Conservation (phyloP, 1,284 basidiomycete species). For the Pascua guehoae region DNA sequence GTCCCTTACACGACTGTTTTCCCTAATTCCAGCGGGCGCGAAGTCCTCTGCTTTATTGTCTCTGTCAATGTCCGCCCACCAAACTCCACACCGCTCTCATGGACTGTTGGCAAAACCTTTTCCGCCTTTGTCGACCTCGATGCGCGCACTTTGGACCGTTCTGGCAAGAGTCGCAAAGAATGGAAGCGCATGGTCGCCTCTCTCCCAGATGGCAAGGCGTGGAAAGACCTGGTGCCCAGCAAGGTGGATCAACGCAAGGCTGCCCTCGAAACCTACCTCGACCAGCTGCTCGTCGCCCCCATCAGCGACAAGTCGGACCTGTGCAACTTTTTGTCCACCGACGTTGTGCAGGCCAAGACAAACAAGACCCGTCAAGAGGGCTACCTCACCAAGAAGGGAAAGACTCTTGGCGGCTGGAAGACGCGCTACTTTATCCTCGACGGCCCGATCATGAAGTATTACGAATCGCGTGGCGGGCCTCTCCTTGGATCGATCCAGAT, state of each 20-base stretch:
- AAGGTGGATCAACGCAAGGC: slow-evolving; percentile 92
- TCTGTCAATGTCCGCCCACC: slow-evolving; percentile 41
- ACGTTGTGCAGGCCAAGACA: slow-evolving; percentile 74
- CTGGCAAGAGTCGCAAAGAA: slow-evolving; percentile 60
- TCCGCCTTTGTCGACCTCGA: slow-evolving; percentile 85
- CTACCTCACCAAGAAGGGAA: slow-evolving; percentile 92
- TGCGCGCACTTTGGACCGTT: slow-evolving; percentile 56
- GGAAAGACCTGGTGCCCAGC: slow-evolving; percentile 94
- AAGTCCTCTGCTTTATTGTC: slow-evolving; percentile 48
- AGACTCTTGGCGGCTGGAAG: slow-evolving; percentile 86
- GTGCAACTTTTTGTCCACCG: slow-evolving; percentile 86
- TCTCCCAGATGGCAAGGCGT: slow-evolving; percentile 85
- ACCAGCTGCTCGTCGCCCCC: slow-evolving; percentile 75
- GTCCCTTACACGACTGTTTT: slow-evolving; percentile 45
- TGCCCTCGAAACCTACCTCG: slow-evolving; percentile 80
- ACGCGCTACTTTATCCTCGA: slow-evolving; percentile 89
- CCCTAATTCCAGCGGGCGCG: slow-evolving; percentile 42
- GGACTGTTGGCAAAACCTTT: slow-evolving; percentile 92
- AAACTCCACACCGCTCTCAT: slow-evolving; percentile 55
- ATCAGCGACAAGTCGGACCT: slow-evolving; percentile 86
- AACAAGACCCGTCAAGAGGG: slow-evolving; percentile 94
- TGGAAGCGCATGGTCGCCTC: slow-evolving; percentile 69
- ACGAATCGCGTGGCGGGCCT: slow-evolving; percentile 85
- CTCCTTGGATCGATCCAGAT: slow-evolving; percentile 85
- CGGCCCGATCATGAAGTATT: slow-evolving; percentile 84